phyloP scores from a whole-genome alignment of 192 early-diverging fungal genomes.

The Dissophora globulifera region DNA sequence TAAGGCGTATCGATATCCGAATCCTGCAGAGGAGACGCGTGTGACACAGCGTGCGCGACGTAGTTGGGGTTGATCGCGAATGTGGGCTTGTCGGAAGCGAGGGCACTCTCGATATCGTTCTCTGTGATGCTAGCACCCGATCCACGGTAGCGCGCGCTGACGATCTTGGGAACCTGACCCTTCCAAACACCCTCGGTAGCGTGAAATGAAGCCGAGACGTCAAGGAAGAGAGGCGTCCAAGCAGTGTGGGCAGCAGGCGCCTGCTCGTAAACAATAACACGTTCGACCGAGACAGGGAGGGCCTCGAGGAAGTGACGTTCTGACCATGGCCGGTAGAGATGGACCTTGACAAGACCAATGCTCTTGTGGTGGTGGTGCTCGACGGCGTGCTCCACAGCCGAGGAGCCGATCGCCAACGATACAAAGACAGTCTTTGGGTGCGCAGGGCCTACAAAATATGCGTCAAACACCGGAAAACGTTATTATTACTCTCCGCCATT shows the following conservation, averaged over 20 bases:
- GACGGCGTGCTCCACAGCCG: constrained; percentile 59
- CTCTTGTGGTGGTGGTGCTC: constrained; percentile 36
- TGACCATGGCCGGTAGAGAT: constrained; percentile 83
- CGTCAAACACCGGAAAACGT: too few relatives aligned
- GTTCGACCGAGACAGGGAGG: constrained; percentile 73
- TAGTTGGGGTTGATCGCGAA: constrained; percentile 44
- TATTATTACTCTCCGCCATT: too few relatives aligned
- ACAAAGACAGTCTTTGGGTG: constrained; percentile 81
- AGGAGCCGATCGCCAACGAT: constrained; percentile 74
- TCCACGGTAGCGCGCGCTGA: constrained; percentile 61
- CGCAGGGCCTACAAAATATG: constrained; percentile 44
- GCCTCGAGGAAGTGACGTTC: constrained; percentile 60
- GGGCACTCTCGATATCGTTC: constrained; percentile 13
- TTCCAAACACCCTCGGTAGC: constrained; percentile 58
- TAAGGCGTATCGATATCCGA: constrained; percentile 80
- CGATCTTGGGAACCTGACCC: constrained; percentile 51
- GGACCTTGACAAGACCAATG: constrained; percentile 79
- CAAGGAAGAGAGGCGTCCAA: constrained; percentile 88
- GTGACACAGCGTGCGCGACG: constrained; percentile 2
- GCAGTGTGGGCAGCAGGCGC: constrained; percentile 65
- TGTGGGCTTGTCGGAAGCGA: constrained; percentile 29
- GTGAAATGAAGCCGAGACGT: constrained; percentile 80
- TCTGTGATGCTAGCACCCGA: constrained; percentile 33
- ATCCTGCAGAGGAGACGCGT: constrained; percentile 15
- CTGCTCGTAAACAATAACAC: constrained; percentile 73